A percentile compares a stretch with the other conserved stretches of the same genome.
phyloP scores from a whole-genome alignment of 2,329 filamentous ascomycete species.

The Alternaria novae-zelandiae region DNA sequence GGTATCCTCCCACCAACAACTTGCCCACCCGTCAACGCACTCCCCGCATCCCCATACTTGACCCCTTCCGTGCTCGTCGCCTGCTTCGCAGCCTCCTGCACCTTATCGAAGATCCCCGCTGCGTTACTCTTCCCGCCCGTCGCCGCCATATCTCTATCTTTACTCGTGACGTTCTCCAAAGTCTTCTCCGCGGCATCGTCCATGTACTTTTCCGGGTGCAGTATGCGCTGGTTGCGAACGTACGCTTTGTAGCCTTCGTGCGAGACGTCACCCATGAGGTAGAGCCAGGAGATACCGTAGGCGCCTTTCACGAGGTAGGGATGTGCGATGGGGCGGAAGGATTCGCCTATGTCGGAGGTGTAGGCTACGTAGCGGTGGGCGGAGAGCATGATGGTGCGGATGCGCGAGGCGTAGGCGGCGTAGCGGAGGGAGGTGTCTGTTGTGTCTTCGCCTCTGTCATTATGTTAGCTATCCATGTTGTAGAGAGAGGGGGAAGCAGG shows the following conservation, averaged over 20 bases:
- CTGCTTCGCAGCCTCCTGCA: slow-evolving; percentile 34
- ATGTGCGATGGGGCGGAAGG: slow-evolving; percentile 90
- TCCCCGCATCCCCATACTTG: slow-evolving; percentile 27
- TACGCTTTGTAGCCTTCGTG: slow-evolving; percentile 98
- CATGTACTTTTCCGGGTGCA: slow-evolving; percentile 67
- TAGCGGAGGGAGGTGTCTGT: slow-evolving; percentile 89
- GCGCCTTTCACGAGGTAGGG: slow-evolving; percentile 80
- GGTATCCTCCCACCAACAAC: slow-evolving; percentile 58
- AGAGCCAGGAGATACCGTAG: slow-evolving; percentile 92
- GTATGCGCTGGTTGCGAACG: slow-evolving; percentile 77
- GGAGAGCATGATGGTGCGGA: slow-evolving; percentile 85
- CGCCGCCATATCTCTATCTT: slow-evolving; percentile 38
- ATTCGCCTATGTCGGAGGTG: slow-evolving; percentile 95
- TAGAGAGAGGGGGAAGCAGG: neutral
- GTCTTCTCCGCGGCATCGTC: slow-evolving; percentile 13
- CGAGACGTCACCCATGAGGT: slow-evolving; percentile 86
- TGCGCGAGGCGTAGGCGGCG: slow-evolving; percentile 85
- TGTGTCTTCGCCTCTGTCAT: slow-evolving; percentile 71
- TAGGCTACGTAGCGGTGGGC: slow-evolving; percentile 97
- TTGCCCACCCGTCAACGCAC: slow-evolving; percentile 29
- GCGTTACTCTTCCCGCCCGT: slow-evolving; percentile 20
- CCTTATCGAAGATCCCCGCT: slow-evolving; percentile 19
- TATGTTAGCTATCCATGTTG: neutral
- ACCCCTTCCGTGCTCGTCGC: slow-evolving; percentile 28
- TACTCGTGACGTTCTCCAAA: slow-evolving; percentile 40